These are phyloP conservation scores for Vigna nakashimae DNA, from an alignment of 306 rosid genomes.

Conservation along the genomic window DNA sequence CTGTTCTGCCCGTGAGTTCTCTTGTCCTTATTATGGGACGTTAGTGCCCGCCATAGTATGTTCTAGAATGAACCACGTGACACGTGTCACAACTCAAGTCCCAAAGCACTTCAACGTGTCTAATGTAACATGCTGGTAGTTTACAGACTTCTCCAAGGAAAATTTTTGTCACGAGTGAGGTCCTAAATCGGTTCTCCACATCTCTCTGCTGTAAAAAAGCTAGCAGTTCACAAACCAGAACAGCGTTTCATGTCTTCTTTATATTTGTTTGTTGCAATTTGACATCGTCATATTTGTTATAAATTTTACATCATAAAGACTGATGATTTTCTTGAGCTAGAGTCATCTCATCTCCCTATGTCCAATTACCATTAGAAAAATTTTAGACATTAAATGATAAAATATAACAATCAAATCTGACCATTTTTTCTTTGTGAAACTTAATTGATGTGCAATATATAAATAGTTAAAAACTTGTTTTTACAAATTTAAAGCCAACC, in stretches of 20 bases:
- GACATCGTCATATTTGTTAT: not conserved
- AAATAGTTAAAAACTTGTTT: too few species aligned
- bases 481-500: too few species aligned
- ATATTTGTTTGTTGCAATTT: not conserved
- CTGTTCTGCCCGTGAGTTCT: slow-evolving; percentile 49
- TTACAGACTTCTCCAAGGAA: not conserved
- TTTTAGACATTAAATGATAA: not conserved
- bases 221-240: not conserved
- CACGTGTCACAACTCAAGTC: slow-evolving; percentile 31
- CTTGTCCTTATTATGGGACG: slow-evolving; percentile 37
- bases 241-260: not conserved
- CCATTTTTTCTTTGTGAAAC: not conserved
- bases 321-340: too few species aligned
- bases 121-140: not conserved
- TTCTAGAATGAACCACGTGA: slow-evolving; percentile 41
- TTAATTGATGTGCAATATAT: not conserved
- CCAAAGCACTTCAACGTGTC: not conserved
- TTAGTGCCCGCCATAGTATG: slow-evolving; percentile 43
- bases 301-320: too few species aligned
- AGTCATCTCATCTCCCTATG: too few species aligned
- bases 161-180: not conserved
- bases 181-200: not conserved
- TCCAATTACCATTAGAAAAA: too few species aligned
- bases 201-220: not conserved
- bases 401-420: not conserved